A percentile compares a stretch with the other conserved stretches of the same genome.
These are phyloP conservation scores for Phoma sp. DNA, from an alignment of 2,329 filamentous ascomycete genomes.

Conservation along the genomic window DNA sequence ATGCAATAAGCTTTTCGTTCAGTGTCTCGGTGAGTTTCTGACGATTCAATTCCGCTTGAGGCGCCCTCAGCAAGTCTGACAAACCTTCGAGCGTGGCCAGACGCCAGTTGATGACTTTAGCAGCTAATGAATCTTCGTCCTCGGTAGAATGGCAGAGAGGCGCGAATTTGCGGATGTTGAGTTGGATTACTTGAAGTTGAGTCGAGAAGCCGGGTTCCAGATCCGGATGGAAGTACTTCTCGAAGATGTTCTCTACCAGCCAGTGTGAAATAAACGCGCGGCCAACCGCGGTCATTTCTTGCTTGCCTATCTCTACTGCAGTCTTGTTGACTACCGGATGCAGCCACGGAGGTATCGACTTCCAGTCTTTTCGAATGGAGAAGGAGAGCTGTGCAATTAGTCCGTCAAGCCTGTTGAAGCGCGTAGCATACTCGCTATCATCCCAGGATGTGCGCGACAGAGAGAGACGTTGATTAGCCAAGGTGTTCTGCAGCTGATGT, in stretches of 20 bases:
- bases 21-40: conserved; percentile 62
- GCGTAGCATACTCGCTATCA: conserved; percentile 88
- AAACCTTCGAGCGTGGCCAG: conserved; percentile 94
- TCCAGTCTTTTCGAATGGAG: conserved; percentile 96
- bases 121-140: conserved; percentile 84
- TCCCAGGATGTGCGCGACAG: conserved; percentile 93
- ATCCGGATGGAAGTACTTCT: conserved; percentile 89
- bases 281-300: conserved; percentile 97
- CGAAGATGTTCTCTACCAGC: conserved; percentile 89
- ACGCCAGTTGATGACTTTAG: conserved; percentile 90
- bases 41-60: conserved; percentile 70
- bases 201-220: conserved; percentile 77
- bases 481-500: conserved; percentile 94
- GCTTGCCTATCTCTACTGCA: conserved; percentile 83
- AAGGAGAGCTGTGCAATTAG: conserved; percentile 95
- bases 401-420: conserved; percentile 90
- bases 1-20: conserved; percentile 72
- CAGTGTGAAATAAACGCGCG: conserved; percentile 87
- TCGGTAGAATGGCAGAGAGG: conserved; percentile 78
- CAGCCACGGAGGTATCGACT: conserved; percentile 79
- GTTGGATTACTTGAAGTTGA: conserved; percentile 84
- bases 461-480: conserved; percentile 93
- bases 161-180: conserved; percentile 80
- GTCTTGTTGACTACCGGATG: conserved; percentile 80
- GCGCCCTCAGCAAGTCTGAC: conserved; percentile 69